Evolutionary conservation across 768 basidiomycete species (phyloP).

Genomic region (Rhizopogon sp.): DNA sequence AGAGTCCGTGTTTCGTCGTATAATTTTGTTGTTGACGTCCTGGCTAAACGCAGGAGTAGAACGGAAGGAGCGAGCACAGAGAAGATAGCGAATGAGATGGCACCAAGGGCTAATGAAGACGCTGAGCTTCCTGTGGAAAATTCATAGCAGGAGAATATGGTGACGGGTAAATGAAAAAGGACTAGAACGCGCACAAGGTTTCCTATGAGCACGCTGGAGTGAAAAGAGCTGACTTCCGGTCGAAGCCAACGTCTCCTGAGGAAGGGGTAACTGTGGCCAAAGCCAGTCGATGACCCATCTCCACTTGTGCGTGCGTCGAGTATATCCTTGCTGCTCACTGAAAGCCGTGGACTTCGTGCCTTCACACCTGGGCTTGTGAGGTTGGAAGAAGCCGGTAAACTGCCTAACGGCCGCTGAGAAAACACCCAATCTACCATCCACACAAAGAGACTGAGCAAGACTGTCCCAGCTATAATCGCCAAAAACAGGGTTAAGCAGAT

Average conservation of each 20-base stretch:
- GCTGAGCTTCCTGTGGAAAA: slow-evolving; percentile 41
- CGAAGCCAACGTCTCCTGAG: slow-evolving; percentile 32
- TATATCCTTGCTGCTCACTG: slow-evolving; percentile 47
- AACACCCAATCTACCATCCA: slow-evolving; percentile 66
- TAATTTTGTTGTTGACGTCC: slow-evolving; percentile 81
- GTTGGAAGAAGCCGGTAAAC: slow-evolving; percentile 15
- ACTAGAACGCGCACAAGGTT: slow-evolving; percentile 90
- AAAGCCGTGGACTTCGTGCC: slow-evolving; percentile 37
- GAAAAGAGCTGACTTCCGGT: slow-evolving; percentile 69
- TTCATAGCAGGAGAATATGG: slow-evolving; percentile 80
- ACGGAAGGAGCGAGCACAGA: slow-evolving; percentile 74
- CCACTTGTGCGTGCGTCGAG: slow-evolving; percentile 26
- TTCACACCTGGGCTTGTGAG: slow-evolving; percentile 10
- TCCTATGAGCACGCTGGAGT: slow-evolving; percentile 77
- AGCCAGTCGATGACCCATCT: slow-evolving; percentile 27
- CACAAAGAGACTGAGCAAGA: slow-evolving; percentile 61
- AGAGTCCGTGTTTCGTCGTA: slow-evolving; percentile 94
- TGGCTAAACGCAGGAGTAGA: slow-evolving; percentile 71
- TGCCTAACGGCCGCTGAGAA: slow-evolving; percentile 18
- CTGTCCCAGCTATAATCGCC: slow-evolving; percentile 66
- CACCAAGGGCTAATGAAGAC: slow-evolving; percentile 72
- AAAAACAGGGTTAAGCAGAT: slow-evolving; percentile 84
- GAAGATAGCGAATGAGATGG: slow-evolving; percentile 72
- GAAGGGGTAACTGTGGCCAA: slow-evolving; percentile 15
- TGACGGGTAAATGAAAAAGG: slow-evolving; percentile 92